These are phyloP conservation scores for Gossypium ekmanianum DNA, from an alignment of 345 rosid genomes.

Conservation along the genomic window DNA sequence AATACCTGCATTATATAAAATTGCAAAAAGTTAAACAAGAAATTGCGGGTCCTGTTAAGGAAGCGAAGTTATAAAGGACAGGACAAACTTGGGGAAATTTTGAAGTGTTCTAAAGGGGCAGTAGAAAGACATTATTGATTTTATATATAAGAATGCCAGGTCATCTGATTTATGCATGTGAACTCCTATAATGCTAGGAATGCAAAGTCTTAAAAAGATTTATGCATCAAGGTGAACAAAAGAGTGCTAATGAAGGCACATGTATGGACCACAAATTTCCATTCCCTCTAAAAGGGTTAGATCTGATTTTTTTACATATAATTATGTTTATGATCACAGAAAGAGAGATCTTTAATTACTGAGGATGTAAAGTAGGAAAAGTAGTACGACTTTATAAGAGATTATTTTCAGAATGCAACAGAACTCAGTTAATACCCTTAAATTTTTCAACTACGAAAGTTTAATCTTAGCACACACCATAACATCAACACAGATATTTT, in stretches of 20 bases:
- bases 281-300: background rate
- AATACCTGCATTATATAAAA: conserved; percentile 49
- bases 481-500: background rate
- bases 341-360: background rate
- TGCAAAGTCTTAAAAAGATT: background rate
- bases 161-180: background rate
- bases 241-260: background rate
- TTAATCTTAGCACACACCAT: conserved; percentile 7
- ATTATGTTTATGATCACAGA: background rate
- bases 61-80: background rate
- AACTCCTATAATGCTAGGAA: background rate
- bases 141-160: background rate
- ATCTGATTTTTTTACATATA: background rate
- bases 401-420: background rate
- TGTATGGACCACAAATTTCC: background rate
- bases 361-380: background rate
- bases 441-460: background rate
- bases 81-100: background rate
- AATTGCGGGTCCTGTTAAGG: background rate
- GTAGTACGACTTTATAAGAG: background rate
- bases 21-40: too few species aligned
- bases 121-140: background rate
- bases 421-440: background rate
- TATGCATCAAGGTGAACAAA: background rate
- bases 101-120: background rate